Evolutionary conservation across 2,329 filamentous ascomycete species (phyloP).

Genomic region (Dothideomycetes sp.): DNA sequence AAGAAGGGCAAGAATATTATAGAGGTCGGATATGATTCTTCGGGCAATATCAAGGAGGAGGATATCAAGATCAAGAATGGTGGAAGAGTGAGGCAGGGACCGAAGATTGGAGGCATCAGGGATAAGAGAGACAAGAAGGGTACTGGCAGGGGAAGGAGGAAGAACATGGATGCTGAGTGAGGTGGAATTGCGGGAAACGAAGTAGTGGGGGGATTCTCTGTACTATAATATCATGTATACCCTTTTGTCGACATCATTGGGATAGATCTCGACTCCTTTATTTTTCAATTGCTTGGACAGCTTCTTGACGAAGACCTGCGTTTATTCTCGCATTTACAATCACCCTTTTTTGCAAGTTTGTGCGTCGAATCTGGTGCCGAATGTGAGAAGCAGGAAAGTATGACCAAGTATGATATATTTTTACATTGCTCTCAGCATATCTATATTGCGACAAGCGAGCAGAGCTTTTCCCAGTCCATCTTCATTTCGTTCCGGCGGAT

Average conservation of each 20-base stretch:
- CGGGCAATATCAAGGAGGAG: constrained; percentile 14
- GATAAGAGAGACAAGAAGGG: constrained; percentile 30
- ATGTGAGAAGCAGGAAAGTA: background rate
- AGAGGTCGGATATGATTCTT: constrained; percentile 26
- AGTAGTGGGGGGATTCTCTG: background rate
- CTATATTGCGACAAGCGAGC: background rate
- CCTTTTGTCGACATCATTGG: too few species aligned
- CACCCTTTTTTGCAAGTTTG: background rate
- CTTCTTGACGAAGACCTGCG: background rate
- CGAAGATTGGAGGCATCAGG: constrained; percentile 26
- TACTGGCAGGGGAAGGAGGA: constrained; percentile 10
- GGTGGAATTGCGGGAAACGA: background rate
- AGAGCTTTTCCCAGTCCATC: background rate
- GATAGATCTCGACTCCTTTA: too few species aligned
- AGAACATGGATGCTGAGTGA: constrained; percentile 9
- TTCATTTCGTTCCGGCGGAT: too few species aligned
- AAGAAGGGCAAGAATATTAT: constrained; percentile 29
- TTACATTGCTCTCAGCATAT: constrained; percentile 4
- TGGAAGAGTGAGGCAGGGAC: constrained; percentile 25
- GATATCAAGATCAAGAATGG: constrained; percentile 24
- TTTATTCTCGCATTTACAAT: too few species aligned
- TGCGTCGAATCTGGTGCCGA: background rate
- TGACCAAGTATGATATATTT: background rate
- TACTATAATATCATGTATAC: background rate
- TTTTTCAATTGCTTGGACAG: background rate